Percentiles rank a stretch among this genome's conserved stretches.
phyloP scores from a whole-genome alignment of 805 yeast genomes.

The Candida cerambycidarum region DNA sequence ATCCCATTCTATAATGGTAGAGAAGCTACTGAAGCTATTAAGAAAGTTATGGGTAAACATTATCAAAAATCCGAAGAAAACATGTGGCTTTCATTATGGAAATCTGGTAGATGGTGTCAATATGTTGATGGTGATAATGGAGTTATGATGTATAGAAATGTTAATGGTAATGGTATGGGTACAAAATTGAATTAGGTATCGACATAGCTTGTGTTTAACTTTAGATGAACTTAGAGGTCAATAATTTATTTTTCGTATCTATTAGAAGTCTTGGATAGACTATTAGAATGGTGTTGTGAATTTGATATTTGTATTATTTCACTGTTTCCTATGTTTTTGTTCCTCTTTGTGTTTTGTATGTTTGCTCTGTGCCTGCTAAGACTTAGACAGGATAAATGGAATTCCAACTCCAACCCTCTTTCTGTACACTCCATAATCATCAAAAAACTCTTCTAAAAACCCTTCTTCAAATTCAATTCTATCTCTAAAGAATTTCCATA shows the following conservation, averaged over 20 bases:
- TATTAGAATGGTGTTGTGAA: not conserved
- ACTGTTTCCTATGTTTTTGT: too few species aligned
- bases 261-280: not conserved
- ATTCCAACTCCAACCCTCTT: conserved; percentile 54
- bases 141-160: conserved; percentile 71
- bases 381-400: conserved; percentile 10
- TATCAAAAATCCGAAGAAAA: conserved; percentile 66
- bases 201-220: too few species aligned
- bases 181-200: conserved; percentile 10
- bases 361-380: not conserved
- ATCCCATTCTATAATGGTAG: conserved; percentile 89
- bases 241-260: not conserved
- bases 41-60: conserved; percentile 82
- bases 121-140: conserved; percentile 73
- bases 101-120: conserved; percentile 63
- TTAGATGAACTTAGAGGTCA: not conserved
- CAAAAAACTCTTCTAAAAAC: conserved; percentile 62
- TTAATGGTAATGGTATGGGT: conserved; percentile 49
- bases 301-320: not conserved
- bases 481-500: conserved; percentile 66
- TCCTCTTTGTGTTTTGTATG: not conserved
- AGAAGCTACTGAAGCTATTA: conserved; percentile 73
- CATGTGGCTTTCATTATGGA: conserved; percentile 71
- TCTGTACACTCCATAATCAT: conserved; percentile 57
- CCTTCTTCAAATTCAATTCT: conserved; percentile 76